A percentile compares a stretch with the other conserved stretches of the same genome.
Evolutionary conservation across 2,329 filamentous ascomycete genomes (phyloP).

Genomic region (Teratosphaeria epicoccoides): DNA sequence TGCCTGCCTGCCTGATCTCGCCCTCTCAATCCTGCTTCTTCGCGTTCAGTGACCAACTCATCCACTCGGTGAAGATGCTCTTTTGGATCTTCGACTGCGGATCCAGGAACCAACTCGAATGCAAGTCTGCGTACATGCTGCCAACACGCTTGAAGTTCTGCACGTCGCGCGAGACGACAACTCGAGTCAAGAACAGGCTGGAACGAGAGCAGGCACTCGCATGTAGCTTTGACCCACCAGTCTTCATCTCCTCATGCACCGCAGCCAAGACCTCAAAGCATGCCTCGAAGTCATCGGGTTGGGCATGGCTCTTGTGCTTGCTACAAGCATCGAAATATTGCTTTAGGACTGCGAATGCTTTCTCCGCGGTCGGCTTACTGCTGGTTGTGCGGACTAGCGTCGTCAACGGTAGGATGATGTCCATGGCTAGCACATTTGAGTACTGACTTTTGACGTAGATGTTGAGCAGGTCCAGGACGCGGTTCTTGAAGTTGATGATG

Average conservation of each 20-base stretch:
- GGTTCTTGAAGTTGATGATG: constrained; percentile 89
- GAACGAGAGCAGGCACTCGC: constrained; percentile 64
- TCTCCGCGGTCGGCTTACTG: constrained; percentile 63
- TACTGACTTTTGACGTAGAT: constrained; percentile 76
- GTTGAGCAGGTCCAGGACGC: constrained; percentile 75
- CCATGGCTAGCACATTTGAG: constrained; percentile 54
- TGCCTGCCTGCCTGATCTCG: too few species aligned
- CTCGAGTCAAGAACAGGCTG: constrained; percentile 55
- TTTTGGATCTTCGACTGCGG: constrained; percentile 32
- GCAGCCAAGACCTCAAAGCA: constrained; percentile 50
- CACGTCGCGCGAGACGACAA: constrained; percentile 43
- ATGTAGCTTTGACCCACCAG: constrained; percentile 57
- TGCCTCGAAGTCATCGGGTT: constrained; percentile 32
- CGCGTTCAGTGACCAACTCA: constrained; percentile 32
- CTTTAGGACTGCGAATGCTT: constrained; percentile 61
- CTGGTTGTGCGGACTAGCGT: constrained; percentile 64
- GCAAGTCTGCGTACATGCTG: constrained; percentile 33
- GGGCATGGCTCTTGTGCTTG: constrained; percentile 36
- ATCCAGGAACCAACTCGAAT: constrained; percentile 34
- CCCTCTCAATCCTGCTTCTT: constrained; percentile 8
- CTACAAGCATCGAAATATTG: constrained; percentile 57
- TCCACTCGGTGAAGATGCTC: constrained; percentile 37
- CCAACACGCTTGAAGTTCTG: constrained; percentile 29
- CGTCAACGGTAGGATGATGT: constrained; percentile 66
- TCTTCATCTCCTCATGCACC: constrained; percentile 58